Evolutionary conservation across 345 rosid species (phyloP).

Genomic region (Rhizophora apiculata): DNA sequence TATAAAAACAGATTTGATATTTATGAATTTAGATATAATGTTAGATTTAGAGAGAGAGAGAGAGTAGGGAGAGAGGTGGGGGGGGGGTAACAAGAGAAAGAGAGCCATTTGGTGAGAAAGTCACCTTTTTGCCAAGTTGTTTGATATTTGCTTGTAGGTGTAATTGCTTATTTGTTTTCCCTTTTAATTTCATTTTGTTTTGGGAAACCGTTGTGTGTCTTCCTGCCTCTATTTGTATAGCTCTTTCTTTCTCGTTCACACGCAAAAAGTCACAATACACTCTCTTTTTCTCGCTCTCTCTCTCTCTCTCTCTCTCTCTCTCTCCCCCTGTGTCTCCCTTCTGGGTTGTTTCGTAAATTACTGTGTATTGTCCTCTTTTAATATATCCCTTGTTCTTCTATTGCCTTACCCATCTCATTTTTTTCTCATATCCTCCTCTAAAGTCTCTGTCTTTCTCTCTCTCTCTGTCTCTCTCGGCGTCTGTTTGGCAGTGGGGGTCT

Average conservation of each 20-base stretch:
- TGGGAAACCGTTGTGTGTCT: background rate
- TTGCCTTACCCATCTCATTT: slow-evolving; percentile 13
- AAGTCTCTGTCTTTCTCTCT: background rate
- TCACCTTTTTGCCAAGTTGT: slow-evolving; percentile 19
- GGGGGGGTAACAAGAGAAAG: slow-evolving; percentile 2
- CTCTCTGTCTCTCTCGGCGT: background rate
- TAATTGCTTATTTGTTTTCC: background rate
- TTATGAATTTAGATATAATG: too few species aligned
- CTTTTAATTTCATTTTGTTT: background rate
- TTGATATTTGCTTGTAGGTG: slow-evolving; percentile 5
- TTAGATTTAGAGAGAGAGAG: background rate
- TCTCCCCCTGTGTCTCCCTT: background rate
- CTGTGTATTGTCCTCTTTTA: slow-evolving; percentile 19
- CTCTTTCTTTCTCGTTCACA: too few species aligned
- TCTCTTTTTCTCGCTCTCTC: background rate
- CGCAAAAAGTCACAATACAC: too few species aligned
- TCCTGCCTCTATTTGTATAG: too few species aligned
- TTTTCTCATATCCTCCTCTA: slow-evolving; percentile 1
- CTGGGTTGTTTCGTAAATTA: slow-evolving; percentile 30
- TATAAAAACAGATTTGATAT: too few species aligned
- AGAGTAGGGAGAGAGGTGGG: background rate
- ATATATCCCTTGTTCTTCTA: background rate
- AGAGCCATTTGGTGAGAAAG: slow-evolving; percentile 31
- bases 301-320: background rate
- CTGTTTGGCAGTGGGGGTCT: slow-evolving; percentile 8